Percentiles rank a stretch among this genome's conserved stretches.
These are phyloP conservation scores for Cymbopogon flexuosus DNA, from an alignment of 202 grass and related monocot genomes.

Conservation along the genomic window DNA sequence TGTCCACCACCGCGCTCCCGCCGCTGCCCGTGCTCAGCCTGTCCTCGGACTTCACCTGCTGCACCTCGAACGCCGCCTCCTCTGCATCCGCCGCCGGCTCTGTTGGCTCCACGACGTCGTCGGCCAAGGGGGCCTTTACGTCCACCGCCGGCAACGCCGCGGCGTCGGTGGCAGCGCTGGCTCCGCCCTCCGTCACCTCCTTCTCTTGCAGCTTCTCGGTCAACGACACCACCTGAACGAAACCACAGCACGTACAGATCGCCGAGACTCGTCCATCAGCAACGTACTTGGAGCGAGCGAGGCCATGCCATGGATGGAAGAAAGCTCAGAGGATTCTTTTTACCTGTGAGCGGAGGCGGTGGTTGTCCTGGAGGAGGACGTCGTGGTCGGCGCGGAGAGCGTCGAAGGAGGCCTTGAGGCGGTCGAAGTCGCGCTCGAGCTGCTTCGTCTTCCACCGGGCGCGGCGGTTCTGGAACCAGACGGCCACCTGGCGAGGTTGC, in stretches of 20 bases:
- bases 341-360: constrained; percentile 68
- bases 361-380: constrained; percentile 70
- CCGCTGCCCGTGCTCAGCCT: constrained; percentile 75
- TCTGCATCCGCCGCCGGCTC: neutral
- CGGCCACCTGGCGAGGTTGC: constrained; percentile 88
- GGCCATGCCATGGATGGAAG: neutral
- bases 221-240: constrained; percentile 49
- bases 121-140: constrained; percentile 11
- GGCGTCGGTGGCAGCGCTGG: constrained; percentile 2
- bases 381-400: constrained; percentile 79
- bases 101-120: neutral
- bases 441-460: constrained; percentile 97
- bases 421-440: constrained; percentile 85
- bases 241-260: neutral
- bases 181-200: constrained; percentile 35
- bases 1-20: constrained; percentile 69
- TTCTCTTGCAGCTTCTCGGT: constrained; percentile 77
- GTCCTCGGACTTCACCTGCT: constrained; percentile 75
- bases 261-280: too few relatives aligned
- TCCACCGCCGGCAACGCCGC: neutral
- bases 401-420: too few relatives aligned
- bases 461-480: constrained; percentile 99
- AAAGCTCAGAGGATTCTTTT: neutral
- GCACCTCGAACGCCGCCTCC: constrained; percentile 23
- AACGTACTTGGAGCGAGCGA: too few relatives aligned